Conservation (phyloP, 768 basidiomycete genomes). For the Kwoniella sp. region DNA sequence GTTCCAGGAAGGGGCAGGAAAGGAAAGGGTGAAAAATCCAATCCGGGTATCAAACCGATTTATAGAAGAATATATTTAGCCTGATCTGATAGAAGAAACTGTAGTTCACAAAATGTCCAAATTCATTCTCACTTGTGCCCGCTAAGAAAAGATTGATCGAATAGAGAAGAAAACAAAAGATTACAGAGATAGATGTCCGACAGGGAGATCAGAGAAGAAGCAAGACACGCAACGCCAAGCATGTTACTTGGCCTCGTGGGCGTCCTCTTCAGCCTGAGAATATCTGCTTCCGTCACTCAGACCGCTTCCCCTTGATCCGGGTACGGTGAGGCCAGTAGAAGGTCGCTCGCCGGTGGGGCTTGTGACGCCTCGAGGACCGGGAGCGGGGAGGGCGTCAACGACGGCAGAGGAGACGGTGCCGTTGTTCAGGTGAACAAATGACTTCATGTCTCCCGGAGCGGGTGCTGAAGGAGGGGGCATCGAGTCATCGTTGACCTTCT, state of each 20-base stretch:
- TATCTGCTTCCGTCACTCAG: constrained; percentile 25
- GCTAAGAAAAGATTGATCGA: not conserved
- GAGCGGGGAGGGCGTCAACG: constrained; percentile 35
- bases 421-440: constrained; percentile 40
- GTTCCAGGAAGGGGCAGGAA: not conserved
- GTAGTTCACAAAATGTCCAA: constrained; percentile 1
- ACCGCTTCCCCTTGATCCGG: constrained; percentile 12
- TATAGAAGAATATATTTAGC: not conserved
- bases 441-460: constrained; percentile 38
- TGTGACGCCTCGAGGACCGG: constrained; percentile 31
- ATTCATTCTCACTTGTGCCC: not conserved
- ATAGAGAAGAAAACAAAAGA: not conserved
- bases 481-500: constrained; percentile 19
- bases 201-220: no score
- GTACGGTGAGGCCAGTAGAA: constrained; percentile 11
- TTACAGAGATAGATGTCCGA: no score
- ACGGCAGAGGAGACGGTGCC: constrained; percentile 34
- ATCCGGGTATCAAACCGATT: constrained; percentile 1
- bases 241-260: constrained; percentile 20
- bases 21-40: no score
- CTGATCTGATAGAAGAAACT: no score
- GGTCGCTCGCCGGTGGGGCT: constrained; percentile 19
- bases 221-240: not conserved
- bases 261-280: constrained; percentile 14
- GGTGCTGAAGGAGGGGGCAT: constrained; percentile 29